These are phyloP conservation scores for Paspalum vaginatum DNA, from an alignment of 176 grass and related monocot species.

Conservation along the genomic window DNA sequence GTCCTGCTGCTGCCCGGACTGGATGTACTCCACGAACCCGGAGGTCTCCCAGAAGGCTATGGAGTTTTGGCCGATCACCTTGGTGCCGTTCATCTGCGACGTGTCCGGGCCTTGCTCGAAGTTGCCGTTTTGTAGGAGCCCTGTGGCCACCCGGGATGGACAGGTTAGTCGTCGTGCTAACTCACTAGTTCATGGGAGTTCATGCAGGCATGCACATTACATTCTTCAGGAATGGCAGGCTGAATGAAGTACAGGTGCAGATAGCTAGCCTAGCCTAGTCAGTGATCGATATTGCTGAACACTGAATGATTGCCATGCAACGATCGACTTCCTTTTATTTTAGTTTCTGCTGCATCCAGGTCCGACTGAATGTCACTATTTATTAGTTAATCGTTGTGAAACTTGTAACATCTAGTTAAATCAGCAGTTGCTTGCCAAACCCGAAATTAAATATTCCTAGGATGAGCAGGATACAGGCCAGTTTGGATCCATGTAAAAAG, in stretches of 20 bases:
- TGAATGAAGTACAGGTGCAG: not conserved
- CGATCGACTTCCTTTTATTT: too few relatives aligned
- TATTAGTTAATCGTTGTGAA: too few relatives aligned
- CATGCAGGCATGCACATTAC: not conserved
- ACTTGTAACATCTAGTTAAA: too few relatives aligned
- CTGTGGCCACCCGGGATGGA: slow-evolving; percentile 30
- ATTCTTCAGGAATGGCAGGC: not conserved
- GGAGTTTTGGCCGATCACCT: slow-evolving; percentile 26
- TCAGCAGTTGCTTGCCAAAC: not conserved
- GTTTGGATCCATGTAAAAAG: not conserved
- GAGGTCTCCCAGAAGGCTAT: slow-evolving; percentile 54
- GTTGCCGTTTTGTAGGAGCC: slow-evolving; percentile 55
- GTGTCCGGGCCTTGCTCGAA: slow-evolving; percentile 51
- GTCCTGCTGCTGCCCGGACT: slow-evolving; percentile 40
- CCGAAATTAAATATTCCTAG: not conserved
- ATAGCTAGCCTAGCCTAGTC: not conserved
- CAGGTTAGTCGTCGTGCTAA: not conserved
- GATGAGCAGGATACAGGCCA: not conserved
- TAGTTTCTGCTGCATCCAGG: not conserved
- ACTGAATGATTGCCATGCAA: not conserved
- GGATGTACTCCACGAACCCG: slow-evolving; percentile 71
- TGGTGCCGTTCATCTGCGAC: slow-evolving; percentile 51
- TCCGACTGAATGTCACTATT: not conserved
- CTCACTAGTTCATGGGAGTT: not conserved
- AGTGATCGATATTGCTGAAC: not conserved